Evolutionary conservation across 306 rosid species (phyloP).

Genomic region (Trifolium pratense): DNA sequence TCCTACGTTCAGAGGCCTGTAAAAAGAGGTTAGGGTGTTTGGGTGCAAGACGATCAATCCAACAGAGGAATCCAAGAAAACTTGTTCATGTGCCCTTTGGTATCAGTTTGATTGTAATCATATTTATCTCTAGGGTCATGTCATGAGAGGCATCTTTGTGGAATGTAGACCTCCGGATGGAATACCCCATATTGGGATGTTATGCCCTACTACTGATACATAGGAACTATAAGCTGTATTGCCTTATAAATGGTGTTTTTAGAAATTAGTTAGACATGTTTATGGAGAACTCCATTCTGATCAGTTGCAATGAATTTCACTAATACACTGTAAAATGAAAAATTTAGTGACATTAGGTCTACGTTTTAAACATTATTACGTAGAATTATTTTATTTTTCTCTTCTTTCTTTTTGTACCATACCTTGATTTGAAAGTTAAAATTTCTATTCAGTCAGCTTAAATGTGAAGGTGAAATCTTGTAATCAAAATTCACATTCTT

Average conservation of each 20-base stretch:
- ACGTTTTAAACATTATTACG: neutral
- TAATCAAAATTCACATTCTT: too few relatives aligned
- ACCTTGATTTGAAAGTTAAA: too few relatives aligned
- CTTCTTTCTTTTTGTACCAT: too few relatives aligned
- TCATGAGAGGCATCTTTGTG: slow-evolving; percentile 34
- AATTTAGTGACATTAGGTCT: too few relatives aligned
- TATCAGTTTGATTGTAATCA: slow-evolving; percentile 43
- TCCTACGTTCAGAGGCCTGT: slow-evolving; percentile 97
- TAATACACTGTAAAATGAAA: neutral
- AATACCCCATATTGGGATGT: slow-evolving; percentile 30
- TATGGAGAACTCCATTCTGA: neutral
- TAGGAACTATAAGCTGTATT: slow-evolving; percentile 19
- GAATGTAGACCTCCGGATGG: slow-evolving; percentile 33
- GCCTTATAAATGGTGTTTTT: neutral
- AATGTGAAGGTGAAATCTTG: slow-evolving; percentile 4
- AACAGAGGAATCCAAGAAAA: slow-evolving; percentile 31
- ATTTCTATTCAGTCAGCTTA: neutral
- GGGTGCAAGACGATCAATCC: neutral
- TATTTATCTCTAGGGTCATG: slow-evolving; percentile 39
- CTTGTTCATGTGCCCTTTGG: slow-evolving; percentile 38
- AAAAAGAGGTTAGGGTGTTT: slow-evolving; percentile 72
- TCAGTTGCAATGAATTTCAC: neutral
- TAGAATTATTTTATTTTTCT: neutral
- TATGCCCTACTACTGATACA: slow-evolving; percentile 7
- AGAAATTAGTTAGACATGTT: neutral